Base-by-base conservation (phyloP, 768 basidiomycete species). In the Auricularia sp. region DNA sequence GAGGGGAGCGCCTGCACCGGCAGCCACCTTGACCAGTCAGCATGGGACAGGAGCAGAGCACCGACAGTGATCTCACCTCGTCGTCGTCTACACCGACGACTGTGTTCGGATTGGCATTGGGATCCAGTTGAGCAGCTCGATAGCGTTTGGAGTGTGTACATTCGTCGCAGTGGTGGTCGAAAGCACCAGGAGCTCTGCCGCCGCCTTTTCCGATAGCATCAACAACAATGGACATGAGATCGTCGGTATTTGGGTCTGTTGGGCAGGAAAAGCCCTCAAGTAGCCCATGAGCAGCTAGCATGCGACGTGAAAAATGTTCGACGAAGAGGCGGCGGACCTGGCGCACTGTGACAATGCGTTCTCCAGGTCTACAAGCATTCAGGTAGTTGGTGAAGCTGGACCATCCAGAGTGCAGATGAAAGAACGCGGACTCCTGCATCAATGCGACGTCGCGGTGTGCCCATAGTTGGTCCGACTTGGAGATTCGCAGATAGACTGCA, bases 311-410 rank as follows among this genome's bases (percentile, higher is more conserved):
- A 36, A 72, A 70, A 47, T 75, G 70, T 63, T 75, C 73, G 3
- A 71, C 62, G 65, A 73, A 74, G 7, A 74, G 66, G 16, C 70
- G 65, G 58, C 72, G 68, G 1, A 71, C 69, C 53, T 74, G 74
- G 10, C 69, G 67, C 11, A 61, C 56, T 1, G 72, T 72, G 51
- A 70, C 56, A 56, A 64, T 51, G 39, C 53, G 16, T 10, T 16
- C 35, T 1, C 47, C 47, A 14, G 60, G 21, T 18, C 47, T 8
- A 18, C 59, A 29, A 14, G 62, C 65, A 58, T 75, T 75, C 16
- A 74, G 33, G 65, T 67, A 73, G 1, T 69, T 64, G 3, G 74
- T 67, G 64, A 72, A 74, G 62, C 72, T 73, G 0, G 72, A 71
- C 71, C 72, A 74, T 18, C 73, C 72, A n/a, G 68, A 64, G 36